These are phyloP conservation scores for Venturia oleaginea DNA, from an alignment of 2,329 filamentous ascomycete species.

Conservation along the genomic window DNA sequence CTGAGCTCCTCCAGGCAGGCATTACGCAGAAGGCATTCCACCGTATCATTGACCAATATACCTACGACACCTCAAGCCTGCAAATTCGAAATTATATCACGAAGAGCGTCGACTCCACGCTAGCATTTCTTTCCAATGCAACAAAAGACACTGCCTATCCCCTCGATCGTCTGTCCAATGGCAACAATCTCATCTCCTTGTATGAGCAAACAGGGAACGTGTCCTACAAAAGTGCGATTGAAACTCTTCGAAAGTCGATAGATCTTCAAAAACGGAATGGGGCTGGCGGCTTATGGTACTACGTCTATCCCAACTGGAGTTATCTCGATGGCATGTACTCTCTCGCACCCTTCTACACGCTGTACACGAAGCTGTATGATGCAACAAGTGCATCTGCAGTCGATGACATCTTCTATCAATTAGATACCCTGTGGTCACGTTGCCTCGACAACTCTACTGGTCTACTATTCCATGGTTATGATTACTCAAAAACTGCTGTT, in stretches of 20 bases:
- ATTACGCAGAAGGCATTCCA: slow-evolving; percentile 27
- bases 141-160: slow-evolving; percentile 19
- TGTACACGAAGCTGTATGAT: slow-evolving; percentile 18
- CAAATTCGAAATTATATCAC: slow-evolving; percentile 16
- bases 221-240: slow-evolving; percentile 18
- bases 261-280: slow-evolving; percentile 23
- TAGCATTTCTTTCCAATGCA: slow-evolving; percentile 17
- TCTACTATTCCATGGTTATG: slow-evolving; percentile 47
- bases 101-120: slow-evolving; percentile 19
- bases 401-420: slow-evolving; percentile 28
- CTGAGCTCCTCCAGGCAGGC: slow-evolving; percentile 24
- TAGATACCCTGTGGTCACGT: slow-evolving; percentile 22
- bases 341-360: slow-evolving; percentile 34
- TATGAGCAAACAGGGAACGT: slow-evolving; percentile 17
- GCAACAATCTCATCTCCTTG: slow-evolving; percentile 21
- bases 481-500: slow-evolving; percentile 37
- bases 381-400: slow-evolving; percentile 15
- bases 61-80: slow-evolving; percentile 11
- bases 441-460: slow-evolving; percentile 28
- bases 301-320: slow-evolving; percentile 41
- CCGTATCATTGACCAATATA: slow-evolving; percentile 18
- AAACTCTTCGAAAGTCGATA: slow-evolving; percentile 21
- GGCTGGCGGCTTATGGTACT: slow-evolving; percentile 28
- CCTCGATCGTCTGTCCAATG: slow-evolving; percentile 26
- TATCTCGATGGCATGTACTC: slow-evolving; percentile 48